Conservation (phyloP, 2,329 filamentous ascomycete species). For the Phaeophleospora eucalypticola region DNA sequence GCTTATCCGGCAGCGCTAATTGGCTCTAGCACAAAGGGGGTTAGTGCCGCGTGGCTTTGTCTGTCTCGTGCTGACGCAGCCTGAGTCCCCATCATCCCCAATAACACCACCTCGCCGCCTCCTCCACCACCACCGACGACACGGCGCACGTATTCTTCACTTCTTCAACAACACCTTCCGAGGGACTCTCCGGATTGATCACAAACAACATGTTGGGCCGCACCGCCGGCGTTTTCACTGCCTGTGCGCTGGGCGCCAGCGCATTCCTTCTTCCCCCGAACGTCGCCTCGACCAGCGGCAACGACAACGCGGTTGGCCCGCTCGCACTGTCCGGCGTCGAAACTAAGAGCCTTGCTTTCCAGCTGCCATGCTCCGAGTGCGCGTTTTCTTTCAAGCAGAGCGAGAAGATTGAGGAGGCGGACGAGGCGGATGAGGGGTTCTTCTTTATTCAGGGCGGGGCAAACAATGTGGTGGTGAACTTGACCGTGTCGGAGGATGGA, state of each 20-base stretch:
- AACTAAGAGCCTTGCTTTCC: conserved; percentile 42
- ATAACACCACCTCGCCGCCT: too few relatives aligned
- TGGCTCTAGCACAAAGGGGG: too few relatives aligned
- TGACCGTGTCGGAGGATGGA: conserved; percentile 48
- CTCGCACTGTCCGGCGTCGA: conserved; percentile 27
- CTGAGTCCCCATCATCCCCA: too few relatives aligned
- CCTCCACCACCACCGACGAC: too few relatives aligned
- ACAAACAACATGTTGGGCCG: conserved; percentile 31
- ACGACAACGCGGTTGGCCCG: conserved; percentile 24
- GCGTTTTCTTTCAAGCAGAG: conserved; percentile 37
- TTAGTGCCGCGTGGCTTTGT: too few relatives aligned
- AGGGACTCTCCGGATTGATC: conserved; percentile 7
- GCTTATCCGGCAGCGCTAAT: too few relatives aligned
- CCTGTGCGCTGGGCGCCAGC: conserved; percentile 30
- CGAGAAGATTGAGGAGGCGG: conserved; percentile 17
- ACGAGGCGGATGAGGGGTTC: conserved; percentile 22
- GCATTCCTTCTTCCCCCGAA: conserved; percentile 54
- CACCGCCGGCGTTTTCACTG: conserved; percentile 27
- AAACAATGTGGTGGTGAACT: conserved; percentile 44
- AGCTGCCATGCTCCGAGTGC: conserved; percentile 54
- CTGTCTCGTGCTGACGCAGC: too few relatives aligned
- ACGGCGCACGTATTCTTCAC: not conserved
- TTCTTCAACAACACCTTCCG: not conserved
- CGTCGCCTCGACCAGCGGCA: conserved; percentile 40
- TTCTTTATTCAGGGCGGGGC: conserved; percentile 31